Evolutionary conservation across 495 filamentous ascomycete species (phyloP).

Genomic region (Penicillium bialowiezense): DNA sequence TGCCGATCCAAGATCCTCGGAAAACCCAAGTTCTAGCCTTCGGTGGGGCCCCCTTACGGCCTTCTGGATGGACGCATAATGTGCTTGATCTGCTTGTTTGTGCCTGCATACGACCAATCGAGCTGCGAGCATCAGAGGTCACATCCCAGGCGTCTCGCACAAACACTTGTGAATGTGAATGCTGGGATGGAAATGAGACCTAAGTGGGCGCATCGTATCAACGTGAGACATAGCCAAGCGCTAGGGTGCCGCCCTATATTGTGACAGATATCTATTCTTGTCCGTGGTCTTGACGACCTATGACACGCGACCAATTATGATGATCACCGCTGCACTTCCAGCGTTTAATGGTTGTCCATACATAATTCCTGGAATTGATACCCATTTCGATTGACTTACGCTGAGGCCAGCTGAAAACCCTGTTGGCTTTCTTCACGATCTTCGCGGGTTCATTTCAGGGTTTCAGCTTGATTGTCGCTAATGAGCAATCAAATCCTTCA

Average conservation of each 20-base stretch:
- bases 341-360: background rate
- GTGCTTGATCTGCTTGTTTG: background rate
- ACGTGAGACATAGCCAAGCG: slow-evolving; percentile 8
- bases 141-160: background rate
- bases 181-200: background rate
- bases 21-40: slow-evolving; percentile 1
- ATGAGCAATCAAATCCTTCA: background rate
- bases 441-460: background rate
- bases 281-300: background rate
- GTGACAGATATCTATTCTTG: slow-evolving; percentile 2
- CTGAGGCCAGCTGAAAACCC: background rate
- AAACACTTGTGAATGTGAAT: background rate
- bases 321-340: background rate
- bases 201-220: slow-evolving; percentile 3
- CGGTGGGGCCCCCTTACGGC: slow-evolving; percentile 4
- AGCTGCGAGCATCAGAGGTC: background rate
- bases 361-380: background rate
- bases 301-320: background rate
- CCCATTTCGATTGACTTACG: background rate
- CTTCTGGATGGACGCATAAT: slow-evolving; percentile 5
- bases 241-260: background rate
- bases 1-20: slow-evolving; percentile 6
- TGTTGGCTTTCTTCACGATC: background rate
- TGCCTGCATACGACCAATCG: background rate
- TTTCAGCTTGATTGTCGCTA: slow-evolving; percentile 4